Percentiles rank a stretch among this genome's conserved stretches.
phyloP scores from a whole-genome alignment of 495 filamentous ascomycete species.

The Aspergillus ostianus region DNA sequence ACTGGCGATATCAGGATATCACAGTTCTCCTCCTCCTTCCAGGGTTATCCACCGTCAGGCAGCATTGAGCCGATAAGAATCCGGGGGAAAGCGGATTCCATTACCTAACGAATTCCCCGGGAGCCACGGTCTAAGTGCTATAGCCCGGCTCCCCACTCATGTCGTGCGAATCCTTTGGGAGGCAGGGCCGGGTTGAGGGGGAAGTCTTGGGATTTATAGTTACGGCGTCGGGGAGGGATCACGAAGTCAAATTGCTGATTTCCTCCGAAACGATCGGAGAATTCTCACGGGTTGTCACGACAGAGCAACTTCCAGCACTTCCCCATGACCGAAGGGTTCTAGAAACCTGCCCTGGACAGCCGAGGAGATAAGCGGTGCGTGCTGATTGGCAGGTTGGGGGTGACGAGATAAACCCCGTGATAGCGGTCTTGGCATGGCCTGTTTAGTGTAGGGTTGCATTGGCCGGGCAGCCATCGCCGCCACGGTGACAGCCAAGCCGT shows the following conservation, averaged over 20 bases:
- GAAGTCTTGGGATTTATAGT: neutral
- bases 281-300: neutral
- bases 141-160: neutral
- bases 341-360: neutral
- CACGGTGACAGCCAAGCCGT: slow-evolving; percentile 8
- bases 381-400: neutral
- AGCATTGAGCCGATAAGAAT: neutral
- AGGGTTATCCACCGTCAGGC: too few relatives aligned
- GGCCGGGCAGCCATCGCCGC: neutral
- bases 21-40: neutral
- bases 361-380: neutral
- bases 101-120: neutral
- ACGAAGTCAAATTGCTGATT: too few relatives aligned
- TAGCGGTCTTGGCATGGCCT: neutral
- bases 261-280: neutral
- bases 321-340: neutral
- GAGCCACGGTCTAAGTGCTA: neutral
- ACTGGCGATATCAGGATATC: neutral
- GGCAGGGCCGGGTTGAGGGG: too few relatives aligned
- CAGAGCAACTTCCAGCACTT: neutral
- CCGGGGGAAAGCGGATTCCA: neutral
- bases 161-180: neutral
- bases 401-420: neutral
- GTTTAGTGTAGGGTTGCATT: neutral
- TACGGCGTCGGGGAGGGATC: neutral